Base-by-base conservation (phyloP, 805 yeast species). In the Teunomyces pallodes region DNA sequence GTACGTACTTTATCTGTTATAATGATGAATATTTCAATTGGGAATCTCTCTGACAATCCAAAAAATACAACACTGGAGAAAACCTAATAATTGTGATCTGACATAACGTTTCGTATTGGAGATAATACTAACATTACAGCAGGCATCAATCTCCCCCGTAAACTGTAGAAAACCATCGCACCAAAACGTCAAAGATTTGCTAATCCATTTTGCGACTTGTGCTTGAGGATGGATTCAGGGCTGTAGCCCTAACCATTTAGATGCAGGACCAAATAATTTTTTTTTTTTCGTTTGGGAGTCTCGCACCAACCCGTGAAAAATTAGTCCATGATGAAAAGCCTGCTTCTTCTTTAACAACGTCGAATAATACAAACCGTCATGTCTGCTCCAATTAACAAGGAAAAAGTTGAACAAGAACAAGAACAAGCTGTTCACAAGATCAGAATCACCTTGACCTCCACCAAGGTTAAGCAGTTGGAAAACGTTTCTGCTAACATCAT, bases 381-480 rank as follows among this genome's bases (percentile, higher is more conserved):
- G 94, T 84, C 91, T 77, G 87, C 85, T 76, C 76, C 70, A 64
- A 76, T 82, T 70, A 82, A 84, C 76, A 85, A 87, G 82, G 94
- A 87, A 76, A 89, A 89, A 76, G 57, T 47, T 38, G 90, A 82
- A 76, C 89, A 84, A 76, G 90, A 81, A 76, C 84, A 81, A 71
- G 86, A 83, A 75, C 84, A 82, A 73, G 28, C 41, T n/a, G 80
- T 88, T 83, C 89, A 86, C 86, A 92, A 91, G 87, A 91, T 94
- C 82, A 91, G 98, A 86, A 91, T 94, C 80, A 90, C 97, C 75
- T 84, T 94, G 83, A 90, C 96, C 74, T 94, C 99, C 66, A 90
- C 97, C 84, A 90, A 92, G 83, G 97, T 94, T 72, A 89, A 90
- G 86, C 94, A 88, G 80, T 84, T 94, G 75, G 99, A 94, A 84